Percentiles rank a stretch among this genome's conserved stretches.
These are phyloP conservation scores for Penicillium sp. DNA, from an alignment of 2,329 filamentous ascomycete species.

Conservation along the genomic window DNA sequence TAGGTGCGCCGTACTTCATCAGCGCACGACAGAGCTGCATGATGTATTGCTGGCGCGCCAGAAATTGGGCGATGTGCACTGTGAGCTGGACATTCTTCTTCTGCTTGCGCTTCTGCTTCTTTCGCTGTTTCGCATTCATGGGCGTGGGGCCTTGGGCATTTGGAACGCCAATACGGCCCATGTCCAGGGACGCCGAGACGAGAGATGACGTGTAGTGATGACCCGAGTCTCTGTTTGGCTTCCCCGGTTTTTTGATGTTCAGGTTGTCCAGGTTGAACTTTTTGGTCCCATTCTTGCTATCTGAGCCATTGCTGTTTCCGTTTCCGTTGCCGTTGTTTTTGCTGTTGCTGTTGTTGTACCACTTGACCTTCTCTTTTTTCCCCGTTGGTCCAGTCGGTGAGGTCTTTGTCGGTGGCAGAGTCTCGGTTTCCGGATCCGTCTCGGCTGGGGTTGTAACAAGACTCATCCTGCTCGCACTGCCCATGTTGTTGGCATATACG, in stretches of 20 bases:
- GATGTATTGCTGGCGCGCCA: constrained; percentile 77
- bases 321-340: too few relatives aligned
- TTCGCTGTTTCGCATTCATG: constrained; percentile 2
- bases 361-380: constrained; percentile 26
- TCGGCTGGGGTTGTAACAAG: constrained; percentile 17
- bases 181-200: constrained; percentile 23
- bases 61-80: constrained; percentile 63
- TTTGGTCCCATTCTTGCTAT: neutral
- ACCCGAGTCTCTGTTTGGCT: neutral
- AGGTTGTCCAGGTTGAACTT: neutral
- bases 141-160: neutral
- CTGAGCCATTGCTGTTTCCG: neutral
- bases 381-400: constrained; percentile 13
- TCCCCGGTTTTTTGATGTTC: neutral
- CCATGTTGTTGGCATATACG: constrained; percentile 55
- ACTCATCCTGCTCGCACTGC: constrained; percentile 25
- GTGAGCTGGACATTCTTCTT: constrained; percentile 35
- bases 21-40: constrained; percentile 80
- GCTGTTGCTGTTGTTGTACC: constrained; percentile 28
- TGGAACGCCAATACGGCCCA: constrained; percentile 21
- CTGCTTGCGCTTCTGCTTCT: neutral
- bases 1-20: constrained; percentile 90
- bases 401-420: constrained; percentile 1
- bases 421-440: constrained; percentile 18
- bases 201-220: constrained; percentile 23